phyloP scores from a whole-genome alignment of 73 alveolate species.

The Uronychia setigera region DNA sequence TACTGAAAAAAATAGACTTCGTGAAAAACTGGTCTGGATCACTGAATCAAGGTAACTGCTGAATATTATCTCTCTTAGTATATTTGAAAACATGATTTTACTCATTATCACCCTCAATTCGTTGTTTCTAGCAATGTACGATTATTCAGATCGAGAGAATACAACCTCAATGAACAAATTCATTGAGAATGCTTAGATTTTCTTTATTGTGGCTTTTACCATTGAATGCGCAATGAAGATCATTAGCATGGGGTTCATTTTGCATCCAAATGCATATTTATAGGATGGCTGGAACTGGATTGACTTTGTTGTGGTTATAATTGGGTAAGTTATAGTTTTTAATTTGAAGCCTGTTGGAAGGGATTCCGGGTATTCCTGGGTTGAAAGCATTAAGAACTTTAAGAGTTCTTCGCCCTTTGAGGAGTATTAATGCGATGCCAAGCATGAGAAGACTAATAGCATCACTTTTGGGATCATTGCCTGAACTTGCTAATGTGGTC shows the following conservation, averaged over 20 bases:
- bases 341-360: not conserved
- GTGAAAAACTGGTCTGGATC: not conserved
- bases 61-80: conserved; percentile 1
- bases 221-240: conserved; percentile 35
- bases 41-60: conserved; percentile 6
- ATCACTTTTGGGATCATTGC: conserved; percentile 27
- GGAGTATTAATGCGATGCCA: conserved; percentile 49
- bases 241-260: conserved; percentile 36
- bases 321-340: conserved; percentile 29
- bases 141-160: conserved; percentile 23
- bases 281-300: conserved; percentile 58
- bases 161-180: not conserved
- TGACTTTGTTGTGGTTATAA: conserved; percentile 36
- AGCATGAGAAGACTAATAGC: conserved; percentile 29
- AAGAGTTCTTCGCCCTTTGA: conserved; percentile 38
- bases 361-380: conserved; percentile 17
- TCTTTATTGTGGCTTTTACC: conserved; percentile 29
- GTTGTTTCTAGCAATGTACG: conserved; percentile 30
- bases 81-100: conserved; percentile 16
- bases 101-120: conserved; percentile 19
- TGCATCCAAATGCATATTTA: conserved; percentile 33
- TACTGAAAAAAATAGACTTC: not conserved
- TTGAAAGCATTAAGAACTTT: conserved; percentile 31
- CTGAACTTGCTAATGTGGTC: conserved; percentile 44
- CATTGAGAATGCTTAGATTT: conserved; percentile 1